Conservation (phyloP, 1,284 basidiomycete species). For the Trichosporon inkin region DNA sequence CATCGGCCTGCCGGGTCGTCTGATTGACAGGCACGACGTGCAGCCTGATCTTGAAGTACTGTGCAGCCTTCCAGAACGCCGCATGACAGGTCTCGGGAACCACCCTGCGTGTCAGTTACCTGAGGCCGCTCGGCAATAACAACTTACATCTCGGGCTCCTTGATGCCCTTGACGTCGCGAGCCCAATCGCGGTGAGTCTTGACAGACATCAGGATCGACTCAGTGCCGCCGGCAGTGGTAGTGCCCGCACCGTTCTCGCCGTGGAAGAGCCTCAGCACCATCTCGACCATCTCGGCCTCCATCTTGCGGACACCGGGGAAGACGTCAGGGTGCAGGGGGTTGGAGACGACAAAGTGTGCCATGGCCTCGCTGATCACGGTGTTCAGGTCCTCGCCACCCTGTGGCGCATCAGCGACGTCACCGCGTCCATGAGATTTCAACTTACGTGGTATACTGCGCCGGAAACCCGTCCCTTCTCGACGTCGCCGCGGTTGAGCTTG, state of each 20-base stretch:
- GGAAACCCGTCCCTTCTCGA: constrained; percentile 66
- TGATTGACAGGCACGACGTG: constrained; percentile 83
- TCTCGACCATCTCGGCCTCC: constrained; percentile 95
- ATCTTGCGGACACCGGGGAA: constrained; percentile 91
- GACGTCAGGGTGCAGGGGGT: constrained; percentile 91
- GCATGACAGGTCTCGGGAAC: constrained; percentile 83
- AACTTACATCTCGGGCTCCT: constrained; percentile 82
- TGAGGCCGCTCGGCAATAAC: not conserved
- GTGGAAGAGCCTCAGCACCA: constrained; percentile 84
- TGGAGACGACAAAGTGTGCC: constrained; percentile 55
- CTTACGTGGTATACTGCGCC: constrained; percentile 78
- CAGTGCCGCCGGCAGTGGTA: constrained; percentile 93
- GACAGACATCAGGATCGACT: constrained; percentile 79
- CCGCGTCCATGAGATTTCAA: constrained; percentile 32
- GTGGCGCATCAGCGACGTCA: constrained; percentile 32
- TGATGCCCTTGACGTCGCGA: constrained; percentile 75
- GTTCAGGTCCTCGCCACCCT: constrained; percentile 77
- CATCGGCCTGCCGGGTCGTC: constrained; percentile 71
- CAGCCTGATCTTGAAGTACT: constrained; percentile 88
- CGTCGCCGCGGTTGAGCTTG: constrained; percentile 58
- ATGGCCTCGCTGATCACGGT: constrained; percentile 50
- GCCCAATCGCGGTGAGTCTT: constrained; percentile 96
- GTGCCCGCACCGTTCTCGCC: constrained; percentile 79
- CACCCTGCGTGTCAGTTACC: constrained; percentile 54
- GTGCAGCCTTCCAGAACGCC: constrained; percentile 88